Evolutionary conservation across 2,329 filamentous ascomycete species (phyloP).

Genomic region (Onygena corvina): DNA sequence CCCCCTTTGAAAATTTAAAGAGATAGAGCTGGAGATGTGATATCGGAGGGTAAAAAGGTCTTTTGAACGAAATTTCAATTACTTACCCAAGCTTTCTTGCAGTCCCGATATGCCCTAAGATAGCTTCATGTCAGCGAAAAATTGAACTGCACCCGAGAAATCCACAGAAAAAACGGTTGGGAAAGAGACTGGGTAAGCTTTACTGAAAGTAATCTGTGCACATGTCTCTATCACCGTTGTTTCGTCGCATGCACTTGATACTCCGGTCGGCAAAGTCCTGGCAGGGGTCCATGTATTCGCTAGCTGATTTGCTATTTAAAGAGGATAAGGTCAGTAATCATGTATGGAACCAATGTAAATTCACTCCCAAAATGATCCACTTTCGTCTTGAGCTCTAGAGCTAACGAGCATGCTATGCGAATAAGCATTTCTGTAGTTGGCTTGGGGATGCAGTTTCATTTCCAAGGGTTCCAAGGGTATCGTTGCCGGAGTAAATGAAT

Average conservation of each 20-base stretch:
- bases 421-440: too few species aligned
- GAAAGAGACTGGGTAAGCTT: conserved; percentile 26
- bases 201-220: conserved; percentile 94
- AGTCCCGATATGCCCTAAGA: conserved; percentile 74
- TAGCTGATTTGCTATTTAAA: conserved; percentile 60
- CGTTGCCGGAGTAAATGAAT: not conserved
- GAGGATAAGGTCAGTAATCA: not conserved
- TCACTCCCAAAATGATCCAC: too few species aligned
- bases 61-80: not conserved
- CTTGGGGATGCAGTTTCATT: not conserved
- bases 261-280: conserved; percentile 81
- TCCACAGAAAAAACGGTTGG: not conserved
- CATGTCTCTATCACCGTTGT: conserved; percentile 76
- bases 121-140: not conserved
- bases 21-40: too few species aligned
- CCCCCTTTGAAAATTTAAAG: too few species aligned
- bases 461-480: not conserved
- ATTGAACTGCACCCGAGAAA: not conserved
- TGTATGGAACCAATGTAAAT: too few species aligned
- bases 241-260: conserved; percentile 77
- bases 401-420: too few species aligned
- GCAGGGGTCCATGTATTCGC: conserved; percentile 89
- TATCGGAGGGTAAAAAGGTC: too few species aligned
- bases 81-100: conserved; percentile 86
- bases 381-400: too few species aligned